These are phyloP conservation scores for Microsporum ferrugineum DNA, from an alignment of 2,329 filamentous ascomycete species.

Conservation along the genomic window DNA sequence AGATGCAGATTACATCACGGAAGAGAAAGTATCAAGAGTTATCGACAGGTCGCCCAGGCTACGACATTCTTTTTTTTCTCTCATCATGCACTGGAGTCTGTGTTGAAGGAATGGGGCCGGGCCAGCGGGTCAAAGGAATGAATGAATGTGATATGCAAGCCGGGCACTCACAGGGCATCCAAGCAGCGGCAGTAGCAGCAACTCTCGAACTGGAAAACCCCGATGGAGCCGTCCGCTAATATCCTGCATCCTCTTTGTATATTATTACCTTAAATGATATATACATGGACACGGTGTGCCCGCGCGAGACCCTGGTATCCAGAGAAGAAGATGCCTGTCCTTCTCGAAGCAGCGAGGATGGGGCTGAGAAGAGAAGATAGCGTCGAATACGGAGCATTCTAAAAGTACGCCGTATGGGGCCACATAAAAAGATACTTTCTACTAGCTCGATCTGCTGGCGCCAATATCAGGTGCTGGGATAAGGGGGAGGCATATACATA, in stretches of 20 bases:
- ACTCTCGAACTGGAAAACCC: background rate
- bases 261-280: background rate
- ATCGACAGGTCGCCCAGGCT: background rate
- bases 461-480: background rate
- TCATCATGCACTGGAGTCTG: background rate
- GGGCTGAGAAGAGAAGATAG: background rate
- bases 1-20: background rate
- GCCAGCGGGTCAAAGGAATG: conserved; percentile 1
- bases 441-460: background rate
- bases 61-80: background rate
- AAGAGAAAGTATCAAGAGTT: background rate
- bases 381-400: conserved; percentile 1
- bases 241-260: background rate
- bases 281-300: background rate
- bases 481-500: background rate
- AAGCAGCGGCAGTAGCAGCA: background rate
- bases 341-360: background rate
- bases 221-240: background rate
- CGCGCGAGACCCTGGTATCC: background rate
- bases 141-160: background rate
- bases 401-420: background rate
- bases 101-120: background rate
- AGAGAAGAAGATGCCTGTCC: background rate
- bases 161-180: background rate
- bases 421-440: background rate